Evolutionary conservation across 75 land plant species (phyloP).

Genomic region (Sequoia sempervirens): DNA sequence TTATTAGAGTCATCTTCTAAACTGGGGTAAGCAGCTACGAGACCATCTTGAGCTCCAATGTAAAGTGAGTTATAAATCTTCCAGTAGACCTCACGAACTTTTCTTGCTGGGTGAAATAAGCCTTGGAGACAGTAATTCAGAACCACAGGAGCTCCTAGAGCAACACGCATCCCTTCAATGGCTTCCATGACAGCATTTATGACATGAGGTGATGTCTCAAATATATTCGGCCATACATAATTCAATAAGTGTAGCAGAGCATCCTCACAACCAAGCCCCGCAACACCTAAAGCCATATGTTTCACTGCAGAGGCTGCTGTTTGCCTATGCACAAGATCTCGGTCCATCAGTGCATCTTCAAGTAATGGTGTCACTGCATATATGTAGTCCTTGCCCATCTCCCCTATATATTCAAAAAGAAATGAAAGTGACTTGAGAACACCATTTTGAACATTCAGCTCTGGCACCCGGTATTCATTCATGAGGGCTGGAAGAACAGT

Average conservation of each 20-base stretch:
- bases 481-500: constrained; percentile 93
- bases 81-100: constrained; percentile 98
- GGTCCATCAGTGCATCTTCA: constrained; percentile 96
- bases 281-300: constrained; percentile 98
- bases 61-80: constrained; percentile 95
- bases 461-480: constrained; percentile 98
- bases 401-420: constrained; percentile 95
- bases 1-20: constrained; percentile 78
- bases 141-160: constrained; percentile 72
- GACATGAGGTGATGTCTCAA: constrained; percentile 99
- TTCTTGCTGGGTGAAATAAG: constrained; percentile 94
- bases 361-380: constrained; percentile 97
- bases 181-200: constrained; percentile 99
- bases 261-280: constrained; percentile 97
- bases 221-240: constrained; percentile 96
- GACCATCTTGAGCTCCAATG: constrained; percentile 89
- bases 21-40: constrained; percentile 84
- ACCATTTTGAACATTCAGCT: constrained; percentile 96
- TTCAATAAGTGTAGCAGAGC: constrained; percentile 87
- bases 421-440: constrained; percentile 95
- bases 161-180: constrained; percentile 98
- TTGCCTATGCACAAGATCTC: constrained; percentile 95
- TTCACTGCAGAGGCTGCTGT: constrained; percentile 98
- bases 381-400: constrained; percentile 98
- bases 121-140: constrained; percentile 95